Base-by-base conservation (phyloP, 2,329 filamentous ascomycete genomes). In the Davidsoniella neocaledoniae region DNA sequence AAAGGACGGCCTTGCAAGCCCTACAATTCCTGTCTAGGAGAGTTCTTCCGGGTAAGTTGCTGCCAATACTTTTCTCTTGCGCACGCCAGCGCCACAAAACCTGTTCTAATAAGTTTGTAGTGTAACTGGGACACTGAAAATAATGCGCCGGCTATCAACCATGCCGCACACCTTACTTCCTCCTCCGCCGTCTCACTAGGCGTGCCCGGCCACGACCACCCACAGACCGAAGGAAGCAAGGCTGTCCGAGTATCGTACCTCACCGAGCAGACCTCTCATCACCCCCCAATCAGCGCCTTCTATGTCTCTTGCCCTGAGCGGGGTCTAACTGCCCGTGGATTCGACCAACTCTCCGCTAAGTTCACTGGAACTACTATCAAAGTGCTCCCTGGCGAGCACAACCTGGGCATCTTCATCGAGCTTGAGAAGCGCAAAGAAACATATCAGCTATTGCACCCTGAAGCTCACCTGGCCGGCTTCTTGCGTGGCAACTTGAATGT, bases 1-100 rank as follows among this genome's bases (percentile, higher is more conserved):
- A 96, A 96, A 69, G 90, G 90, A 53, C 94, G 88, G 69, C 91
- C 91, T 41, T 96, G 90, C 78, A 98, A 98, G 67, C 91, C 91
- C 9, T 98, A 98, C 69, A 98, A 98, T 66, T 95, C 88, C 44
- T 88, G 87, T 36, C 68, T 98, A 46, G 91, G 91, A 56, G 91
- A 98, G 68, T 98, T 98, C 68, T 98, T 98, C 68, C 77, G 87
- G 68, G 85, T 88, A 70, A 60, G 79, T 68, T 21, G 47, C 26
- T 37, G 17, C 39, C 21, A 33, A 39, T 14, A 14, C 14, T 33
- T 41, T 36, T 10, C 12, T 16, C 21, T 39, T 50, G 40, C 21
- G 16, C 17, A 17, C 6, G 29, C 10, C 12, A 40, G 17, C 21
- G 7, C 17, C 26, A 10, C 21, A 16, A 6, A 43, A 49, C 38